Base-by-base conservation (phyloP, 176 grass and related monocot species). In the Oropetium thomaeum region DNA sequence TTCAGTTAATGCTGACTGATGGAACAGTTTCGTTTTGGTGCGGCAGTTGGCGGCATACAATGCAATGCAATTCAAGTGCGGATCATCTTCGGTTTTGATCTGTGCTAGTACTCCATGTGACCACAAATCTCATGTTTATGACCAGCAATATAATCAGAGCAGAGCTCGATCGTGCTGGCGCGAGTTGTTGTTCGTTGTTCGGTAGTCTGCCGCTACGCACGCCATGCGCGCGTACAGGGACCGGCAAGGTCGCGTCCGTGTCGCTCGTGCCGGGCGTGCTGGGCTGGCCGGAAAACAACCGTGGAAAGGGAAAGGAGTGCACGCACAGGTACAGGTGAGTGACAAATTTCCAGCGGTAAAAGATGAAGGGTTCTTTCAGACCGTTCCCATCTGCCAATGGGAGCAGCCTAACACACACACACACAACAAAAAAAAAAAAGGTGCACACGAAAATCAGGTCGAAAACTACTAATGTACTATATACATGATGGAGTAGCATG, bases 251-350 rank as follows among this genome's bases (percentile, higher is more conserved):
- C 20, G 49, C 49, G 20, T 25, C 52, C 52, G 12, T 42, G 11
- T 30, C 41, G 8, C 60, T 61, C 54, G 32, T 80, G 67, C 41
- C 55, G 22, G 33, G 0, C 55, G 3, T 5, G 67, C 30, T 5
- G 48, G 29, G 61, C 19, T 55, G 59, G 35, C 17, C 25, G 28
- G 70, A 74, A 58, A 82, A 82, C 52, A 61, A 74, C 70, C 20
- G 22, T 10, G 2, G 28, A 42, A 65, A 78, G 12, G 48, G 20
- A 57, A 20, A 47, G 19, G 14, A 8, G 9, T 5, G 8, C 2
- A 48, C 16, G 42, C 10, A 71, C 15, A n/a, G 17, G 3, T 27
- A 58, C 42, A 8, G 19, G 43, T 32, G 40, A 40, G 63, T 2
- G 43, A 37, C 33, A 65, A 33, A 40, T 13, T 9, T 41, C 25